These are phyloP conservation scores for Colletotrichum ledebouriae DNA, from an alignment of 2,329 filamentous ascomycete genomes.

Conservation along the genomic window DNA sequence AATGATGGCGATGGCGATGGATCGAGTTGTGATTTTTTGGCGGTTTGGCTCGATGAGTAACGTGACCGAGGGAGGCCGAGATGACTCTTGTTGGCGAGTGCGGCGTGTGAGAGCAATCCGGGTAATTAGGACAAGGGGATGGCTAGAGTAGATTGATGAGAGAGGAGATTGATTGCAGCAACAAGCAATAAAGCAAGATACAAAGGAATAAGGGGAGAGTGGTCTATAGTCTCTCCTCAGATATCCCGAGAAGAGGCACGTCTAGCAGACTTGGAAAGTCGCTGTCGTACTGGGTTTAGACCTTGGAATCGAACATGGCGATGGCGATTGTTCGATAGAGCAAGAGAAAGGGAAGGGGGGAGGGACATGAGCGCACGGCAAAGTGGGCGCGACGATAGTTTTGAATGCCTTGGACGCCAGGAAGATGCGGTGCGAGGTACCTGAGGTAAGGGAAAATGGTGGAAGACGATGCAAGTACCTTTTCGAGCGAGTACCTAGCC, in stretches of 20 bases:
- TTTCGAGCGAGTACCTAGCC: background rate
- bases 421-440: conserved; percentile 11
- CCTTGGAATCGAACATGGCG: conserved; percentile 67
- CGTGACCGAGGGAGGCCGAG: conserved; percentile 39
- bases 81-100: conserved; percentile 40
- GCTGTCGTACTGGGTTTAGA: conserved; percentile 63
- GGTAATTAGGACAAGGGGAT: conserved; percentile 42
- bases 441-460: background rate
- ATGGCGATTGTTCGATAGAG: conserved; percentile 63
- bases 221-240: conserved; percentile 48
- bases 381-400: conserved; percentile 51
- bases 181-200: conserved; percentile 40
- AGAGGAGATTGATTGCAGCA: conserved; percentile 37
- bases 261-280: conserved; percentile 69
- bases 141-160: conserved; percentile 34
- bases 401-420: conserved; percentile 48
- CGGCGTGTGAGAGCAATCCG: conserved; percentile 42
- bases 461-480: background rate
- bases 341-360: conserved; percentile 53
- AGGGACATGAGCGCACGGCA: conserved; percentile 47
- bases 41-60: conserved; percentile 38
- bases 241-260: conserved; percentile 41
- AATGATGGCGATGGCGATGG: conserved; percentile 35
- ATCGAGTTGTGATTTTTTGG: conserved; percentile 2
- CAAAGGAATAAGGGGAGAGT: conserved; percentile 53